A percentile compares a stretch with the other conserved stretches of the same genome.
These are phyloP conservation scores for Phytopythium cucurbitacearum DNA, from an alignment of 352 stramenopile species.

Conservation along the genomic window DNA sequence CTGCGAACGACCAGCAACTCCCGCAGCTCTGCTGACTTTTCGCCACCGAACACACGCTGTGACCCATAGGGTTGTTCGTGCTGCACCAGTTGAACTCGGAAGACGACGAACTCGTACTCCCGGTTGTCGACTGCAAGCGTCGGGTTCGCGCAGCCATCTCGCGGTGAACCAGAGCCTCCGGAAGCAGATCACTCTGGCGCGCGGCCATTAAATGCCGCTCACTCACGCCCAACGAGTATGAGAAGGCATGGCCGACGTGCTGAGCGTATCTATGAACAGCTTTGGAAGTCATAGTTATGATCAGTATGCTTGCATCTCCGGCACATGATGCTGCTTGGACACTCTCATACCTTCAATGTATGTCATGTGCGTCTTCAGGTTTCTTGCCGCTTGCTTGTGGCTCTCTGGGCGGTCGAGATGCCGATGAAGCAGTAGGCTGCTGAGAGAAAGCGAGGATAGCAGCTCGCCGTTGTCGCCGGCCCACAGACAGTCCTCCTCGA, in stretches of 20 bases:
- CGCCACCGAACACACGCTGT: conserved; percentile 65
- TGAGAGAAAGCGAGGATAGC: conserved; percentile 33
- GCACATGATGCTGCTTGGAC: no score
- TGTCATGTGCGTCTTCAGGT: conserved; percentile 68
- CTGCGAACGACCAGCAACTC: conserved; percentile 78
- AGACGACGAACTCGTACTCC: conserved; percentile 18
- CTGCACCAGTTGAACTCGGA: conserved; percentile 71
- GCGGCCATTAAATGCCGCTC: conserved; percentile 51
- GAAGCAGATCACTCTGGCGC: conserved; percentile 29
- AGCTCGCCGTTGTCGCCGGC: conserved; percentile 34
- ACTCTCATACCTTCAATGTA: conserved; percentile 65
- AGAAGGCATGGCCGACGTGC: conserved; percentile 49
- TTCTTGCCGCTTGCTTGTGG: conserved; percentile 24
- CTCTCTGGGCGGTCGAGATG: conserved; percentile 19
- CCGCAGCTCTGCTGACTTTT: conserved; percentile 82
- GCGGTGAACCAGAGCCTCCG: conserved; percentile 52
- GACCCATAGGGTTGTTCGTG: conserved; percentile 50
- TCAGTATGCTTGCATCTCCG: not conserved
- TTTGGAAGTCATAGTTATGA: conserved; percentile 6
- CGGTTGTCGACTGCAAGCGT: conserved; percentile 17
- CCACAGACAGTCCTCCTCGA: conserved; percentile 48
- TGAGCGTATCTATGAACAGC: conserved; percentile 58
- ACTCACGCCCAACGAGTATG: conserved; percentile 67
- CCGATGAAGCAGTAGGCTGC: conserved; percentile 41
- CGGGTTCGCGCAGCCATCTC: conserved; percentile 35